A percentile compares a stretch with the other conserved stretches of the same genome.
Evolutionary conservation across 1,284 basidiomycete species (phyloP).

Genomic region (Boletus semigastroideus): DNA sequence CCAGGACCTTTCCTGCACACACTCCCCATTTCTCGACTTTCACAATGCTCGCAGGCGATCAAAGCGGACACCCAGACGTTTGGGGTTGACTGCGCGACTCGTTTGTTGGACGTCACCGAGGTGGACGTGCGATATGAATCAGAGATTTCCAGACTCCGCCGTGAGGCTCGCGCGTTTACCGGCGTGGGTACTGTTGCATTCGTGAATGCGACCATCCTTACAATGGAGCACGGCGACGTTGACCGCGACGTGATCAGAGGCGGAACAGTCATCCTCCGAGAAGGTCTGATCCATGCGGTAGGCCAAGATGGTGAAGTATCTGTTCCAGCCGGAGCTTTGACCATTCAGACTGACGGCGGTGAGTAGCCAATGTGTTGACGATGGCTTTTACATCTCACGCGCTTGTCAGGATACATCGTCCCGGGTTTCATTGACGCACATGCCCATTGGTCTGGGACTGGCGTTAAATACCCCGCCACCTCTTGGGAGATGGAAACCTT

Average conservation of each 20-base stretch:
- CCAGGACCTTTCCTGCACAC: slow-evolving; percentile 66
- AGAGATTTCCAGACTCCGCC: slow-evolving; percentile 56
- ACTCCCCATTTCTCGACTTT: slow-evolving; percentile 52
- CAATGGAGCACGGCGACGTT: slow-evolving; percentile 48
- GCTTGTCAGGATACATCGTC: slow-evolving; percentile 52
- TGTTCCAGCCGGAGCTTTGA: slow-evolving; percentile 44
- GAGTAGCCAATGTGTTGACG: slow-evolving; percentile 14
- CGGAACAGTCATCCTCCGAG: slow-evolving; percentile 51
- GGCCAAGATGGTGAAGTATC: slow-evolving; percentile 39
- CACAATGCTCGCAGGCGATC: slow-evolving; percentile 47
- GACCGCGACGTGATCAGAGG: slow-evolving; percentile 46
- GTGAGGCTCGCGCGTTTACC: slow-evolving; percentile 41
- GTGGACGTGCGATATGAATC: slow-evolving; percentile 58
- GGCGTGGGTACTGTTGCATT: slow-evolving; percentile 53
- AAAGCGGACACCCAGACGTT: slow-evolving; percentile 50
- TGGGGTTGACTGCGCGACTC: slow-evolving; percentile 58
- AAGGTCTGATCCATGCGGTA: slow-evolving; percentile 56
- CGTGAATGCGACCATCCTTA: slow-evolving; percentile 64
- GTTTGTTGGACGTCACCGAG: slow-evolving; percentile 53
- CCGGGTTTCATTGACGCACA: slow-evolving; percentile 77
- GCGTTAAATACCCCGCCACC: slow-evolving; percentile 51
- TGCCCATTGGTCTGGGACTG: slow-evolving; percentile 66
- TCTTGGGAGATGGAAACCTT: slow-evolving; percentile 76
- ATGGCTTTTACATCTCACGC: slow-evolving; percentile 2
- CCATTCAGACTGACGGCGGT: slow-evolving; percentile 64